Evolutionary conservation across 306 rosid species (phyloP).

Genomic region (Rosa chinensis): DNA sequence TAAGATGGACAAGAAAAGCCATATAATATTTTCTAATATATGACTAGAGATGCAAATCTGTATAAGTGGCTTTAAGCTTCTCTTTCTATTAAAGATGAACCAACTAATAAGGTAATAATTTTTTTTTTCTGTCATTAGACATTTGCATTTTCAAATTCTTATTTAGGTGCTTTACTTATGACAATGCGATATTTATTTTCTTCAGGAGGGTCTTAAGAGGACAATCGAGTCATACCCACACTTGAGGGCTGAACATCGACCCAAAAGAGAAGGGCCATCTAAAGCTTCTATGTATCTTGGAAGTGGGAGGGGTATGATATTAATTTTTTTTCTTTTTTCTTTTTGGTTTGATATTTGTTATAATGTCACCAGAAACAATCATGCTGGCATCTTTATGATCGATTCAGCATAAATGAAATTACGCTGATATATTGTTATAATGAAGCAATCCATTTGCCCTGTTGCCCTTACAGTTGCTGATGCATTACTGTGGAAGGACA

Average conservation of each 20-base stretch:
- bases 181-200: conserved; percentile 24
- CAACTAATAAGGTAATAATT: neutral
- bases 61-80: neutral
- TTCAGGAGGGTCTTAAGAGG: conserved; percentile 87
- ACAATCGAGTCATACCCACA: conserved; percentile 82
- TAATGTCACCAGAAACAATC: neutral
- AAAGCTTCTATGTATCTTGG: conserved; percentile 81
- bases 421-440: conserved; percentile 12
- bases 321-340: neutral
- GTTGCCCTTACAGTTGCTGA: conserved; percentile 78
- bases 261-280: conserved; percentile 75
- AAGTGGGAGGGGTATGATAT: conserved; percentile 70
- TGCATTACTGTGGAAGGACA: conserved; percentile 92
- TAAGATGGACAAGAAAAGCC: neutral
- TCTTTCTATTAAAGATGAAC: neutral
- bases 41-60: neutral
- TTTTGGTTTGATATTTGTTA: conserved; percentile 9
- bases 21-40: neutral
- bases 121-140: neutral
- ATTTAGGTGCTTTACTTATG: conserved; percentile 1
- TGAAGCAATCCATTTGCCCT: conserved; percentile 22
- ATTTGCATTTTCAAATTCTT: conserved; percentile 19
- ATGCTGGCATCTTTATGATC: neutral
- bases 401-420: neutral
- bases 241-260: conserved; percentile 65